Conservation (phyloP, 306 rosid species). For the Malus orientalis region DNA sequence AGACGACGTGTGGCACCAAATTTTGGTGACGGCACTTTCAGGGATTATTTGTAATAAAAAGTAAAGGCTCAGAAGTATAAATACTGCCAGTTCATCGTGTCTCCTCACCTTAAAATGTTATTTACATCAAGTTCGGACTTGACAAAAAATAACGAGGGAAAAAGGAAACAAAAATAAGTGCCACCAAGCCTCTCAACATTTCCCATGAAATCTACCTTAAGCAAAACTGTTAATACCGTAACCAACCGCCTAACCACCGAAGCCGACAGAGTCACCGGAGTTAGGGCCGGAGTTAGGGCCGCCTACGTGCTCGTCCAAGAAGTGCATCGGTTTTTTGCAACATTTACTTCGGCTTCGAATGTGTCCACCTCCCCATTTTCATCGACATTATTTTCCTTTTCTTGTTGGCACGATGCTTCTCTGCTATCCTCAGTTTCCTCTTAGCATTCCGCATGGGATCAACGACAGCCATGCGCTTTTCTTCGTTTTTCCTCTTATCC, state of each 20-base stretch:
- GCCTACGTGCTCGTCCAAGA: neutral
- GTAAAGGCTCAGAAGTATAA: too few species aligned
- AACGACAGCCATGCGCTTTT: slow-evolving; percentile 75
- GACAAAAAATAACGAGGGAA: neutral
- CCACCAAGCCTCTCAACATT: neutral
- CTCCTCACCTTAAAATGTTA: neutral
- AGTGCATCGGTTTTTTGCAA: neutral
- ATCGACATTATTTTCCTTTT: slow-evolving; percentile 56
- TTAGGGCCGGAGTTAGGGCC: neutral
- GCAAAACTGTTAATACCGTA: neutral
- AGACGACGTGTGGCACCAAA: too few species aligned
- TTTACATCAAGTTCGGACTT: neutral
- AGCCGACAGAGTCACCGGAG: neutral
- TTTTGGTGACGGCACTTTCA: too few species aligned
- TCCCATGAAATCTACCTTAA: neutral
- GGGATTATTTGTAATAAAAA: too few species aligned
- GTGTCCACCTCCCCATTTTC: slow-evolving; percentile 54
- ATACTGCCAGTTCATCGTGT: neutral
- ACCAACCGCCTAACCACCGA: neutral
- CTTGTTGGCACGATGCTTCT: slow-evolving; percentile 72
- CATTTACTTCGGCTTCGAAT: slow-evolving; percentile 4
- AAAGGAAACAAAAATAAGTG: neutral
- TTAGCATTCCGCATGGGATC: slow-evolving; percentile 75
- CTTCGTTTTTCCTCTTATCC: slow-evolving; percentile 71
- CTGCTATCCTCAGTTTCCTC: slow-evolving; percentile 58